phyloP scores from a whole-genome alignment of 768 basidiomycete species.

The Trametopsis cervina region DNA sequence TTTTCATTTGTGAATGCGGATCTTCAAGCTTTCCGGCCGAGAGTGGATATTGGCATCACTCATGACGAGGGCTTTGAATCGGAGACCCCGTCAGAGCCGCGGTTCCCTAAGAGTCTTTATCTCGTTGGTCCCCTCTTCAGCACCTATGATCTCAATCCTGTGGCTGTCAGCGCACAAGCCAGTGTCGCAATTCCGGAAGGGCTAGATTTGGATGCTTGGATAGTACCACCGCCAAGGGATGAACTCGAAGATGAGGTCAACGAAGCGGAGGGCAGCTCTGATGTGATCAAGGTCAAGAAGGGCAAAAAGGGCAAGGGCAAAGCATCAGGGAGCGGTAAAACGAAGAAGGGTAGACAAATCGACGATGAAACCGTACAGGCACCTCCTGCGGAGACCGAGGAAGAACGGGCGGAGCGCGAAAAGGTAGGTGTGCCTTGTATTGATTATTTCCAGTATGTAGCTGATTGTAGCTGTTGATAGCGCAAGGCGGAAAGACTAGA shows the following conservation, averaged over 20 bases:
- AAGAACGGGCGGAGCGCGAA: constrained; percentile 54
- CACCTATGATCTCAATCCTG: constrained; percentile 77
- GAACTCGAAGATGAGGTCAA: constrained; percentile 25
- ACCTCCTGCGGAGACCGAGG: constrained; percentile 44
- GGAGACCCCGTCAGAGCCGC: constrained; percentile 32
- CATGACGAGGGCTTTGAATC: constrained; percentile 36
- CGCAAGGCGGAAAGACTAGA: constrained; percentile 70
- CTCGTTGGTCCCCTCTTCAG: constrained; percentile 78
- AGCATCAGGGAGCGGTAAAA: constrained; percentile 24
- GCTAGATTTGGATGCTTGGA: constrained; percentile 80
- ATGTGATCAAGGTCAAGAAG: constrained; percentile 32
- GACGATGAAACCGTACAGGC: constrained; percentile 27
- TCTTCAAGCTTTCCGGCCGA: constrained; percentile 45
- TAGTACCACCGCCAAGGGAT: constrained; percentile 54
- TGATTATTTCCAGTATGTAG: not conserved
- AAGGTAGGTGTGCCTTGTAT: constrained; percentile 39
- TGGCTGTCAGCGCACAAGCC: constrained; percentile 73
- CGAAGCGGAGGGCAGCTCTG: constrained; percentile 28
- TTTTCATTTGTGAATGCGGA: constrained; percentile 75
- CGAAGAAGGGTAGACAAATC: constrained; percentile 41
- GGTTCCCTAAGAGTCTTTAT: constrained; percentile 85
- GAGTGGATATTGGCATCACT: constrained; percentile 26
- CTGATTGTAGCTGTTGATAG: constrained; percentile 31
- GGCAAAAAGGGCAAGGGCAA: constrained; percentile 43
- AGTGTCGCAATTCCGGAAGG: constrained; percentile 79